Conservation (phyloP, 768 basidiomycete species). For the Kwoniella dejecticola region DNA sequence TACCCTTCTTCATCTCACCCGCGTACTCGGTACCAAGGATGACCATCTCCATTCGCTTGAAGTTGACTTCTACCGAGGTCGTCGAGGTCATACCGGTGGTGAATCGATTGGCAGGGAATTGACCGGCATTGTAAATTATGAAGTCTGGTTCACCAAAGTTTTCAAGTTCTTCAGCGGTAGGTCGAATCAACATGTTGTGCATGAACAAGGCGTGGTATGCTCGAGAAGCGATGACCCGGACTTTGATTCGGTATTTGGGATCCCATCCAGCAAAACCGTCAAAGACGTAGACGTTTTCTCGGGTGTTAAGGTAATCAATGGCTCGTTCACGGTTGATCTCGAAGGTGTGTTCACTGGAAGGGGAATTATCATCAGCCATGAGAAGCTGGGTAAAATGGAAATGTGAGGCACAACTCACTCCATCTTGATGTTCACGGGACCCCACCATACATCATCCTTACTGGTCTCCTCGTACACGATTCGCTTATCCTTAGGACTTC, state of each 20-base stretch:
- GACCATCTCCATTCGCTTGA: constrained; percentile 99
- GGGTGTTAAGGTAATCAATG: constrained; percentile 97
- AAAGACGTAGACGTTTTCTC: constrained; percentile 97
- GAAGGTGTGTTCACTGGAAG: constrained; percentile 74
- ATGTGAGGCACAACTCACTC: no score
- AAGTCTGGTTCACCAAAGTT: constrained; percentile 98
- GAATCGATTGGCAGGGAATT: constrained; percentile 99
- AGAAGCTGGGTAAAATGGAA: no score
- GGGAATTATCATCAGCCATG: no score
- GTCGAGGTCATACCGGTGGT: constrained; percentile 99
- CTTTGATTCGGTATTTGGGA: constrained; percentile 98
- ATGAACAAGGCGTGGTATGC: constrained; percentile 99
- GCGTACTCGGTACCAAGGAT: constrained; percentile 97
- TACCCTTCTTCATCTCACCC: constrained; percentile 99
- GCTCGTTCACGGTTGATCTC: constrained; percentile 99
- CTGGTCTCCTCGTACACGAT: constrained; percentile 96
- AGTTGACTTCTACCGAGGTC: constrained; percentile 99
- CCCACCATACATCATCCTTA: constrained; percentile 99
- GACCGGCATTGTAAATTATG: constrained; percentile 99
- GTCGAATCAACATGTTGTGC: constrained; percentile 99
- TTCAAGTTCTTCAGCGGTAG: constrained; percentile 88
- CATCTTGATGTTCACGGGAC: constrained; percentile 98
- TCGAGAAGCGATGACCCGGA: constrained; percentile 96
- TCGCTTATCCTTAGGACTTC: constrained; percentile 98
- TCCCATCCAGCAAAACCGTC: constrained; percentile 98